Conservation (phyloP, 805 yeast genomes). For the Hanseniaspora guilliermondii region DNA sequence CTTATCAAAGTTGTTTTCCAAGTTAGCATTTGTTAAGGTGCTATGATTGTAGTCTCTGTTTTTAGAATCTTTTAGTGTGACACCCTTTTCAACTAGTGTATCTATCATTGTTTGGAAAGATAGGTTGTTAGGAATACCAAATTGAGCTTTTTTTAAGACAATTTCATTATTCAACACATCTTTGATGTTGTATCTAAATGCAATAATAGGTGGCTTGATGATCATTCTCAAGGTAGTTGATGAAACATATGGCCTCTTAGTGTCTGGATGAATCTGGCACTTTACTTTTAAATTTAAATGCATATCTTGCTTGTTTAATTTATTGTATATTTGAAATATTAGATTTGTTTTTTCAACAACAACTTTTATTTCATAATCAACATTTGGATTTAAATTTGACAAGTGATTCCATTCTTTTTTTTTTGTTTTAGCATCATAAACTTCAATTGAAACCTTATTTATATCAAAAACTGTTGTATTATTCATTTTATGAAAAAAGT, state of each 20-base stretch:
- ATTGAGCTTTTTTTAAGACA: slow-evolving; percentile 10
- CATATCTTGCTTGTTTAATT: neutral
- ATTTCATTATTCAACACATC: neutral
- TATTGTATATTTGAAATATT: slow-evolving; percentile 1
- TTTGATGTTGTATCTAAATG: slow-evolving; percentile 1
- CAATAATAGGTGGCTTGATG: slow-evolving; percentile 10
- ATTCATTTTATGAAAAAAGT: neutral
- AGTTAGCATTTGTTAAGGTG: neutral
- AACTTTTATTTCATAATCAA: neutral
- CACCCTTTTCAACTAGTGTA: neutral
- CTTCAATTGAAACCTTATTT: slow-evolving; percentile 3
- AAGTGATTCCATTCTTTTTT: slow-evolving; percentile 7
- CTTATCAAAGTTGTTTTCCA: neutral
- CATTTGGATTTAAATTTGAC: neutral
- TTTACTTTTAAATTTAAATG: neutral
- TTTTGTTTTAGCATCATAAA: neutral
- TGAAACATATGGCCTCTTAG: neutral
- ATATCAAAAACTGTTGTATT: neutral
- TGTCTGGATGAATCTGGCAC: neutral
- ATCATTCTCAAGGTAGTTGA: slow-evolving; percentile 1
- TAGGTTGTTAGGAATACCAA: neutral
- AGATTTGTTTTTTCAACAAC: neutral
- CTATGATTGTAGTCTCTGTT: neutral
- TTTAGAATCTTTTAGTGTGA: slow-evolving; percentile 6
- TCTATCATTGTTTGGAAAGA: neutral